phyloP scores from a whole-genome alignment of 108 stramenopile genomes.

The Pseudonitzschia delicatissima region DNA sequence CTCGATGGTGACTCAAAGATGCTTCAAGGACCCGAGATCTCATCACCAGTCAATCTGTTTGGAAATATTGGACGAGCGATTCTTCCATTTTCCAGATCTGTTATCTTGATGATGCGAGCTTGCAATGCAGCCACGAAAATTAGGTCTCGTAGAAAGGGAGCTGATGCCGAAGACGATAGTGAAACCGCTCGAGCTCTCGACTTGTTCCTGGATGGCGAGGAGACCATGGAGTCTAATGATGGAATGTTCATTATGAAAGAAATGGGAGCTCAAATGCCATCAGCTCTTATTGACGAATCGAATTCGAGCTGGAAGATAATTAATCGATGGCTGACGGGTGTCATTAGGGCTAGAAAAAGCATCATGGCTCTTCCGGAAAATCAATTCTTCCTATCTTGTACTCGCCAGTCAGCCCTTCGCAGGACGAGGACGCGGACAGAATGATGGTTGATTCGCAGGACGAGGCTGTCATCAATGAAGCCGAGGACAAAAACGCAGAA shows the following conservation, averaged over 20 bases:
- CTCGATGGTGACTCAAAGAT: slow-evolving; percentile 17
- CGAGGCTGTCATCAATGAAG: neutral
- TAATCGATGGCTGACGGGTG: slow-evolving; percentile 57
- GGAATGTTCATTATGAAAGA: slow-evolving; percentile 64
- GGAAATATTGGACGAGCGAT: slow-evolving; percentile 62
- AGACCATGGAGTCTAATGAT: slow-evolving; percentile 68
- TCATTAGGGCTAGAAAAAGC: slow-evolving; percentile 54
- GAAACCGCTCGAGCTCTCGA: neutral
- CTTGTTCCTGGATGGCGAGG: slow-evolving; percentile 44
- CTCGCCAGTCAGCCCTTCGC: neutral
- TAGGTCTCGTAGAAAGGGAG: slow-evolving; percentile 30
- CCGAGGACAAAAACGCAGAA: neutral
- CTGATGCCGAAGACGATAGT: slow-evolving; percentile 16
- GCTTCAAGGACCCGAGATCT: neutral
- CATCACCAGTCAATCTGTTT: slow-evolving; percentile 39
- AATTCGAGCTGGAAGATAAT: slow-evolving; percentile 47
- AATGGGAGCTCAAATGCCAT: slow-evolving; percentile 75
- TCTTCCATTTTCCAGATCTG: slow-evolving; percentile 71
- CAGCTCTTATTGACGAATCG: slow-evolving; percentile 36
- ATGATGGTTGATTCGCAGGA: slow-evolving; percentile 7
- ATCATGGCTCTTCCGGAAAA: slow-evolving; percentile 73
- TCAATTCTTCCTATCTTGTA: slow-evolving; percentile 40
- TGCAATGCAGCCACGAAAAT: slow-evolving; percentile 48
- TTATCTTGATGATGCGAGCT: slow-evolving; percentile 75
- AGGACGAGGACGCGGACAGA: neutral